phyloP scores from a whole-genome alignment of 1,139 yeast genomes.

The Yamadazyma mexicana region DNA sequence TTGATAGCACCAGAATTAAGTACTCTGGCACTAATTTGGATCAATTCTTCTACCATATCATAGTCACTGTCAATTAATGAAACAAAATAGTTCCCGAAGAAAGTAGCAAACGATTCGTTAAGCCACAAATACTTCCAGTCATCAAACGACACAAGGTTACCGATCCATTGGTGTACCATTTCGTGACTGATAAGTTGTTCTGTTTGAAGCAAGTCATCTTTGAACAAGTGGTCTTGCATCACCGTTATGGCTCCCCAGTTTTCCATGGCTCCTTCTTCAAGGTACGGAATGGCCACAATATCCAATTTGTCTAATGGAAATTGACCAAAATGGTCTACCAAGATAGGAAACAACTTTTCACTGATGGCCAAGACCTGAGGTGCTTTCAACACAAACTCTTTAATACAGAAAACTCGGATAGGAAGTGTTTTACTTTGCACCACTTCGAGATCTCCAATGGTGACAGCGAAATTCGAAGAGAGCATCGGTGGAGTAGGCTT shows the following conservation, averaged over 20 bases:
- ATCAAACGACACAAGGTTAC: conserved; percentile 64
- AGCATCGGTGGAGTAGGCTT: conserved; percentile 57
- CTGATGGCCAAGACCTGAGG: conserved; percentile 45
- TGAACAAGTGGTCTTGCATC: conserved; percentile 31
- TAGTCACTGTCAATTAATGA: conserved; percentile 23
- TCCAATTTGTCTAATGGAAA: conserved; percentile 67
- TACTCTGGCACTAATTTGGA: conserved; percentile 36
- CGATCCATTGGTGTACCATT: conserved; percentile 76
- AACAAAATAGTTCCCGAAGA: conserved; percentile 53
- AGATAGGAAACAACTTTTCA: conserved; percentile 46
- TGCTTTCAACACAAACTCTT: conserved; percentile 42
- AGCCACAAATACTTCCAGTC: conserved; percentile 71
- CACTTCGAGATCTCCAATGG: conserved; percentile 62
- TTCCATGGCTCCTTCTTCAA: conserved; percentile 79
- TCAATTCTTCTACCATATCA: conserved; percentile 24
- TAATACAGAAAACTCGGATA: conserved; percentile 54
- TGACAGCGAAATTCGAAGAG: conserved; percentile 64
- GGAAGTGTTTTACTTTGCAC: conserved; percentile 44
- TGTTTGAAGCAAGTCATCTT: conserved; percentile 34
- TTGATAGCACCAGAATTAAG: conserved; percentile 37
- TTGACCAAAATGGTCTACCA: conserved; percentile 39
- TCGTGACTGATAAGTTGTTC: conserved; percentile 66
- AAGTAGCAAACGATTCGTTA: conserved; percentile 75
- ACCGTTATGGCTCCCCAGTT: conserved; percentile 70
- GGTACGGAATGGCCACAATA: conserved; percentile 63